These are phyloP conservation scores for Acanthochlamys bracteata DNA, from an alignment of 106 monocot genomes.

Conservation along the genomic window DNA sequence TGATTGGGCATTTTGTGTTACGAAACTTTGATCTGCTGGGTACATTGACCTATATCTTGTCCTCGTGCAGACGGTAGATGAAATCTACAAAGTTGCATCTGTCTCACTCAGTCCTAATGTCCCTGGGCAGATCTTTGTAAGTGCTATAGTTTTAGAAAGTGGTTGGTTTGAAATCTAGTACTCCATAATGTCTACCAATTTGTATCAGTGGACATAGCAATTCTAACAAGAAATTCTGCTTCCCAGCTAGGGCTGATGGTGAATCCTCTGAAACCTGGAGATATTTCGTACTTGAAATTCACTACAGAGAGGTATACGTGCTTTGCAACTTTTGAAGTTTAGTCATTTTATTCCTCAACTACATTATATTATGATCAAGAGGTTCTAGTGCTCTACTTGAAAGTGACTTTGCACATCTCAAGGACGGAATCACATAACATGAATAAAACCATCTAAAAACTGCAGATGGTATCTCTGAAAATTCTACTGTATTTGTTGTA, in stretches of 20 bases:
- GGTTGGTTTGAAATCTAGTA: background rate
- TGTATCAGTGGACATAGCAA: background rate
- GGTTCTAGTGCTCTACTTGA: no score
- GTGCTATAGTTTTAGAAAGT: conserved; percentile 19
- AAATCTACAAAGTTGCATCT: conserved; percentile 97
- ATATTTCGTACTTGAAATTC: conserved; percentile 92
- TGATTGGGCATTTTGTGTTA: no score
- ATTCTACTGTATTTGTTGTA: no score
- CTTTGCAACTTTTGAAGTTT: no score
- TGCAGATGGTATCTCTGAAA: no score
- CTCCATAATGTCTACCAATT: background rate
- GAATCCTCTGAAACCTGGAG: conserved; percentile 94
- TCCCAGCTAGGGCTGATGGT: conserved; percentile 97
- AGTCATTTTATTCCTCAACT: no score
- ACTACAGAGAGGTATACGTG: conserved; percentile 57
- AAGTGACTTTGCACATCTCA: no score
- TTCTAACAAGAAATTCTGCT: conserved; percentile 3
- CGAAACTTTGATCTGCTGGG: no score
- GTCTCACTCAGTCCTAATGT: conserved; percentile 95
- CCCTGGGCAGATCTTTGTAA: conserved; percentile 98
- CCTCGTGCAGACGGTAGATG: conserved; percentile 73
- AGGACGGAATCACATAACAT: no score
- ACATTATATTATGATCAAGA: no score
- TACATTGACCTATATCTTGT: background rate
- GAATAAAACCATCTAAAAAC: no score